Evolutionary conservation across 805 yeast species (phyloP), one percentile per base, ranked within the genome.

Genomic region (Wickerhamomyces silvicola): DNA sequence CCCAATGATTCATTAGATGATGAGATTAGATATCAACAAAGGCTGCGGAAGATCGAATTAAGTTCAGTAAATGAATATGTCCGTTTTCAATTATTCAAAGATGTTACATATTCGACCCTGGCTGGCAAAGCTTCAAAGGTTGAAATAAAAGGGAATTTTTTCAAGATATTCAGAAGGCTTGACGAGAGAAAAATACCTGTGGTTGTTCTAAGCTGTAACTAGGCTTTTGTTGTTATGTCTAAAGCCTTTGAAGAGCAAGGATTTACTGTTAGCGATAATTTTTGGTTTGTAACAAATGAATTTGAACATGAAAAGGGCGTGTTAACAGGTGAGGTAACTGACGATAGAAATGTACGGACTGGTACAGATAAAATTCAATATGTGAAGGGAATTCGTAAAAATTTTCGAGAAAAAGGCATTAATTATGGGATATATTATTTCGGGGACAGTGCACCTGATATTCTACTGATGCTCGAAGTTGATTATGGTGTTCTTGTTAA

Each of bases 361-460:
- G 81, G 79, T 0, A 45, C 49, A 6, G 83, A 78, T 48, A 78
- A 78, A 45, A 50, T 60, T 14, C 38, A 42, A 6, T 33, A 51
- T 4, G 31, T 58, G 4, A 32, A 42, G 11, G 18, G 41, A 10
- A 47, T 60, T 4, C 28, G 29, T 18, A 20, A 38, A 14, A 38
- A 57, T 1, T 25, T 41, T 12, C 16, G 42, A 6, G 30, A 57
- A 8, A 28, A 32, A 5, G 34, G 28, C 7, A 34, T 24, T 15
- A 35, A 40, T 12, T 50, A 43, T 13, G 41, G 43, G 1, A 30
- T 64, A 1, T 50, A 64, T 15, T 78, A 77, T 44, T 57, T 77
- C 11, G 86, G 86, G 1, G 86, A 78, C 43, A 74, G 82, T 35
- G 46, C 69, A 0, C 76, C 82, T 1, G 86, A 78, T 55, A 53